These are phyloP conservation scores for Fraxinus latifolia DNA, from an alignment of 305 asterid species.

Conservation along the genomic window DNA sequence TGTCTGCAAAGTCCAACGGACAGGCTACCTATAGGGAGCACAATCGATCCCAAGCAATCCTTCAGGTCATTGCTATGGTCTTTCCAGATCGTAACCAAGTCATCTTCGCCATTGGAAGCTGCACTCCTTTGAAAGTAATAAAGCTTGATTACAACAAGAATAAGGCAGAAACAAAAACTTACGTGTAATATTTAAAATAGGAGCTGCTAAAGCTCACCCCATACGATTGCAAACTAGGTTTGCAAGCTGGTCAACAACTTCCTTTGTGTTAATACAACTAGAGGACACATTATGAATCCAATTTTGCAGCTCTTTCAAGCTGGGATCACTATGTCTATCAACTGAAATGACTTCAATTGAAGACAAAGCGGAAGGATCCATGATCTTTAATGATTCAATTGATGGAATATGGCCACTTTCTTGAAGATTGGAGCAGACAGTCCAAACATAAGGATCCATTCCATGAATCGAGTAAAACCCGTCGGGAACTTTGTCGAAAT, in stretches of 20 bases:
- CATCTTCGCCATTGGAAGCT: constrained; percentile 50
- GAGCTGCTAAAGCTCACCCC: constrained; percentile 69
- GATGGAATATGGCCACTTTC: constrained; percentile 90
- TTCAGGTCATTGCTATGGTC: constrained; percentile 77
- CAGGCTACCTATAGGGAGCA: constrained; percentile 85
- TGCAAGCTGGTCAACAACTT: constrained; percentile 47
- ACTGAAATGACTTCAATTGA: constrained; percentile 84
- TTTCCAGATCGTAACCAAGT: constrained; percentile 65
- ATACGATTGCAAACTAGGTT: constrained; percentile 86
- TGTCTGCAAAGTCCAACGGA: constrained; percentile 85
- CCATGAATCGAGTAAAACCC: constrained; percentile 90
- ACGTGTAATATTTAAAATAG: neutral
- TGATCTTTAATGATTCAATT: constrained; percentile 66
- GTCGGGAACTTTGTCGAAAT: constrained; percentile 73
- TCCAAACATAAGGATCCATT: constrained; percentile 97
- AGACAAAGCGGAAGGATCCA: constrained; percentile 56
- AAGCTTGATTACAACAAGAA: neutral
- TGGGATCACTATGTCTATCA: constrained; percentile 71
- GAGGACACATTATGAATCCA: constrained; percentile 39
- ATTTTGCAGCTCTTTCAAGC: constrained; percentile 77
- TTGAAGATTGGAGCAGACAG: constrained; percentile 73
- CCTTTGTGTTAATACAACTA: neutral
- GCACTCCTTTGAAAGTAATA: neutral
- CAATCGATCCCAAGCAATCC: constrained; percentile 80
- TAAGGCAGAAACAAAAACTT: neutral